Base-by-base conservation (phyloP, 2,329 filamentous ascomycete species). In the Pseudogymnoascus sp. region DNA sequence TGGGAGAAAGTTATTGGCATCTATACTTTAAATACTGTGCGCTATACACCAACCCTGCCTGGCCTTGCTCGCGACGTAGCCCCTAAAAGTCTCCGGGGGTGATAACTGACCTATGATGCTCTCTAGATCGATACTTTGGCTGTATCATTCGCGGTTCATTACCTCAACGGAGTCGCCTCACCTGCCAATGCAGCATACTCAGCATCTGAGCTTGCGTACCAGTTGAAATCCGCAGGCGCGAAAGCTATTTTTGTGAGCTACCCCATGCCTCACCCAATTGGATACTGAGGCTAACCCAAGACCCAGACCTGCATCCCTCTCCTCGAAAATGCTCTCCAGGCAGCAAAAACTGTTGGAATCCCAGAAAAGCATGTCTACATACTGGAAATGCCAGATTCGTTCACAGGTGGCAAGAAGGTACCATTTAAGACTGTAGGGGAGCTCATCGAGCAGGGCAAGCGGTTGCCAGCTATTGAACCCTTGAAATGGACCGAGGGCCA, bases 131-230 rank as follows among this genome's bases (percentile, higher is more conserved):
- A 93, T 72, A 89, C 88, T 61, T 74, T 91, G 56, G 83, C 88
- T 3, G 74, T 90, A n/a, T 83, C 82, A 37, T 89, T 88, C 81
- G 86, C 89, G 4, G 81, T 88, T n/a, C 89, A 92, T 72, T 82
- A 87, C 60, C 75, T 91, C 11, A 85, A 86, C 13, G 89, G 89
- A 65, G 81, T 93, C 63, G 82, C 87, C 64, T 88, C 87, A 0
- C 88, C 89, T 1, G 89, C 88, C 63, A 93, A 90, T 72, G 89
- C 89, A 11, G 86, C 86, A 3, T 92, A 91, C 74, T 89, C 85
- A 10, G 81, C 82, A 4, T 74, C 79, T 3, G 90, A 93, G 72
- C 78, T 93, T 60, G 84, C 86, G 68, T 86, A 90, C 69, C 90
- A 93, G 72, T 76, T 93, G 56, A 83, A 83, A 66, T 84, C 88